Base-by-base conservation (phyloP, 176 grass and related monocot species). In the Carex scoparia region DNA sequence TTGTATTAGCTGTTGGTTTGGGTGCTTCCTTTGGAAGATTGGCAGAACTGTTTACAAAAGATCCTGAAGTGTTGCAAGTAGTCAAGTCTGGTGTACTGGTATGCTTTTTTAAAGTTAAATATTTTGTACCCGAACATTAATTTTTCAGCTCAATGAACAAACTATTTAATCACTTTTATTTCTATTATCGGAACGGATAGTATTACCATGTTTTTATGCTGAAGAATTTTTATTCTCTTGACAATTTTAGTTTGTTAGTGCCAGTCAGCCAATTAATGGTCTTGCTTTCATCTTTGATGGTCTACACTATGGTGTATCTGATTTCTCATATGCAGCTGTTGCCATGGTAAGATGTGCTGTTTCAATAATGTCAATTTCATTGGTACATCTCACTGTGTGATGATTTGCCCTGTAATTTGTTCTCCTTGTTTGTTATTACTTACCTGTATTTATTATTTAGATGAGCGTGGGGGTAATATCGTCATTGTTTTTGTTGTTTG, bases 281-380 rank as follows among this genome's bases (percentile, higher is more conserved):
- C 84, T 98, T 85, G 95, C 95, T 82, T 98, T 98, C 82, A 89
- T 98, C 84, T 98, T 93, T 67, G 95, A 98, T 81, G 95, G 95
- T 81, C 91, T 98, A 23, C 95, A 93, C 78, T 98, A 98, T 61
- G 93, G 95, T 48, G 83, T 89, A 70, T 98, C 93, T 87, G 95
- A 98, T 94, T 98, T 98, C 86, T 84, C 92, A 59, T 98, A 98
- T 65, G 86, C 89, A 48, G 95, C 89, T 85, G 58, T 86, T 79
- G 91, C 91, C 74, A 98, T 94, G 85, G 95, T 98, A 94, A 85
- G 84, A 40, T 9, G 83, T 63, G 38, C 48, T 72, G 7, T 82
- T 56, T 78, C 37, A 51, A 76, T 76, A 77, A 85, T 44, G 55
- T 67, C 38, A 84, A 46, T 66, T 59, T 88, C 67, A 85, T 81